phyloP scores from a whole-genome alignment of 1,284 basidiomycete species.

The Volvariella volvacea region DNA sequence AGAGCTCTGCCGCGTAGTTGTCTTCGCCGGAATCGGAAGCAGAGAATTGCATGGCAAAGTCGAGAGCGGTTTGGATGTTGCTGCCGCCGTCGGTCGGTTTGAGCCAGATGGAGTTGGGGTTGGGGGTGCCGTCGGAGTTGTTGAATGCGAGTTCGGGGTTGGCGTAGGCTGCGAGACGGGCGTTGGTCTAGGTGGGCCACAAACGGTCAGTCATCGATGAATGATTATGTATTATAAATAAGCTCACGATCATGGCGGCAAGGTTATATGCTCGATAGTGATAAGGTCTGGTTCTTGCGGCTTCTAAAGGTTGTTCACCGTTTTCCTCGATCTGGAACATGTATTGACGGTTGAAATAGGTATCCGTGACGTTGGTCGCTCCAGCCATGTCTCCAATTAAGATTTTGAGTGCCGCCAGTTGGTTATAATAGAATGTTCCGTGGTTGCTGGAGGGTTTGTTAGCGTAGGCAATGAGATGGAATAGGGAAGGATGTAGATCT shows the following conservation, averaged over 20 bases:
- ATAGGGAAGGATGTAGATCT: slow-evolving; percentile 8
- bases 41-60: slow-evolving; percentile 43
- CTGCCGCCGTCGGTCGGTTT: slow-evolving; percentile 37
- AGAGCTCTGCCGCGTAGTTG: slow-evolving; percentile 32
- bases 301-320: slow-evolving; percentile 56
- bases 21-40: slow-evolving; percentile 28
- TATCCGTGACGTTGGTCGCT: slow-evolving; percentile 32
- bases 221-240: too few relatives aligned
- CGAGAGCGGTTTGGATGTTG: slow-evolving; percentile 50
- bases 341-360: slow-evolving; percentile 39
- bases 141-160: slow-evolving; percentile 14
- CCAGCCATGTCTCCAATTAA: slow-evolving; percentile 35
- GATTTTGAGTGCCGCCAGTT: slow-evolving; percentile 42
- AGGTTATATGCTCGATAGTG: slow-evolving; percentile 65
- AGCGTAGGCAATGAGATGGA: slow-evolving; percentile 4
- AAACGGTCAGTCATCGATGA: too few relatives aligned
- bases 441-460: slow-evolving; percentile 43
- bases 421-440: slow-evolving; percentile 47
- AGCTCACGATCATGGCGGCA: slow-evolving; percentile 58
- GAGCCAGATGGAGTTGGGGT: slow-evolving; percentile 38
- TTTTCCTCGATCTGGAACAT: slow-evolving; percentile 36
- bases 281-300: slow-evolving; percentile 52
- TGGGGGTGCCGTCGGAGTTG: background rate
- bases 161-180: slow-evolving; percentile 40
- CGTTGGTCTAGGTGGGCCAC: slow-evolving; percentile 39